These are phyloP conservation scores for Yarrowia sp. DNA, from an alignment of 805 yeast genomes.

Conservation along the genomic window DNA sequence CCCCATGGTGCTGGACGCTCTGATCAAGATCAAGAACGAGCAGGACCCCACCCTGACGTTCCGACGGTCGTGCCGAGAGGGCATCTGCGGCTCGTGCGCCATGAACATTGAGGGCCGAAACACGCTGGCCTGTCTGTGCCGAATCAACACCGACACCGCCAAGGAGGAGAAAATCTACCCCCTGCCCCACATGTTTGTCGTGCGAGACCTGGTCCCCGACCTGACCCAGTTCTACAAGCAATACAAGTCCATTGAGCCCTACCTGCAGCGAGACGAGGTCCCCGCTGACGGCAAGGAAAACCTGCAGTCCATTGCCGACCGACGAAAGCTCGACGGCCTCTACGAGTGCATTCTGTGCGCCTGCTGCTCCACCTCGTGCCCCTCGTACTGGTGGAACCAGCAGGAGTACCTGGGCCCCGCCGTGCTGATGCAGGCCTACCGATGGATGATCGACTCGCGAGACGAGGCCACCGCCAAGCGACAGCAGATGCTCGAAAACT, in stretches of 20 bases:
- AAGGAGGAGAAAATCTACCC: slow-evolving; percentile 91
- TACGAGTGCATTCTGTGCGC: slow-evolving; percentile 99
- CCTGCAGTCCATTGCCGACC: slow-evolving; percentile 87
- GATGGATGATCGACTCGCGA: slow-evolving; percentile 98
- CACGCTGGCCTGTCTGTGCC: slow-evolving; percentile 95
- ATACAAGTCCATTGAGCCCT: slow-evolving; percentile 97
- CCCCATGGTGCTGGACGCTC: slow-evolving; percentile 97
- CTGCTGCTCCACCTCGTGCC: slow-evolving; percentile 98
- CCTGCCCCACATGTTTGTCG: slow-evolving; percentile 97
- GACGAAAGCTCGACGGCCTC: slow-evolving; percentile 94
- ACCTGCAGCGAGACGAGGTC: slow-evolving; percentile 77
- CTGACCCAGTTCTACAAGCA: slow-evolving; percentile 97
- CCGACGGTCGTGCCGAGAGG: slow-evolving; percentile 99
- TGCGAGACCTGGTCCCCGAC: slow-evolving; percentile 96
- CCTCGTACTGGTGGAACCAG: slow-evolving; percentile 99
- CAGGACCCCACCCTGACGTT: slow-evolving; percentile 94
- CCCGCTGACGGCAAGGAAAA: slow-evolving; percentile 95
- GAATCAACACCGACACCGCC: slow-evolving; percentile 79
- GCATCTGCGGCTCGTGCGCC: slow-evolving; percentile 99
- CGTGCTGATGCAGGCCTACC: slow-evolving; percentile 97
- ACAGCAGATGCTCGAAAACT: slow-evolving; percentile 89
- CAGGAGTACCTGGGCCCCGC: slow-evolving; percentile 99
- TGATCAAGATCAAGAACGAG: slow-evolving; percentile 93
- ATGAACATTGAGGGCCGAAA: slow-evolving; percentile 98
- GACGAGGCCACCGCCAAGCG: slow-evolving; percentile 86